A percentile compares a stretch with the other conserved stretches of the same genome.
phyloP scores from a whole-genome alignment of 257 asterid species.

The Solanum chmielewskii region DNA sequence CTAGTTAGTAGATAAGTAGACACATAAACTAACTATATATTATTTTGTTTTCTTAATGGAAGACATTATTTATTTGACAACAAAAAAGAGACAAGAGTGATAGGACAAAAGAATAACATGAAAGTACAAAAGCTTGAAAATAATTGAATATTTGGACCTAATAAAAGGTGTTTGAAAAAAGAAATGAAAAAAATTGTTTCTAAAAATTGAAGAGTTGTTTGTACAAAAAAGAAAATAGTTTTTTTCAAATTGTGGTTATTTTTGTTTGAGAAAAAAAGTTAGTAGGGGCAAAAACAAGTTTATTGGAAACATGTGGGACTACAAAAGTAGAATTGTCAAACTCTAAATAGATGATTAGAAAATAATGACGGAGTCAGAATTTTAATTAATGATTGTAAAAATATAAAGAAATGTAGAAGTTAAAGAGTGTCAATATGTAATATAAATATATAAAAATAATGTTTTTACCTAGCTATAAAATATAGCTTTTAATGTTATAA shows the following conservation, averaged over 20 bases:
- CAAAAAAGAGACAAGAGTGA: background rate
- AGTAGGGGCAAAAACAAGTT: background rate
- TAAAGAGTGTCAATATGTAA: background rate
- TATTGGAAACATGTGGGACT: background rate
- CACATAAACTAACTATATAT: slow-evolving; percentile 6
- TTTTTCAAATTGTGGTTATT: background rate
- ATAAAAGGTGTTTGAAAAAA: background rate
- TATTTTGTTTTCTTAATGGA: slow-evolving; percentile 19
- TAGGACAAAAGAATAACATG: background rate
- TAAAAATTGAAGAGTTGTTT: background rate
- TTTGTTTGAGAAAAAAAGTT: background rate
- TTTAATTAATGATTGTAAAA: too few species aligned
- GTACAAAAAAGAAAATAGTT: background rate
- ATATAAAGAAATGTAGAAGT: too few species aligned
- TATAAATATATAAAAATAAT: too few species aligned
- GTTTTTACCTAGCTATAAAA: background rate
- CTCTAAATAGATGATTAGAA: background rate
- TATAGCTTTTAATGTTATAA: background rate
- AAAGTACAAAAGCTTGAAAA: background rate
- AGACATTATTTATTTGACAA: slow-evolving; percentile 18
- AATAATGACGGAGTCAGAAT: background rate
- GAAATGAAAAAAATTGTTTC: background rate
- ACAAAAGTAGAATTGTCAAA: background rate
- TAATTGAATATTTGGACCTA: background rate
- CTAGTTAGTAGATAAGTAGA: background rate